phyloP scores from a whole-genome alignment of 441 rosid genomes.

The Erysimum cheiri region DNA sequence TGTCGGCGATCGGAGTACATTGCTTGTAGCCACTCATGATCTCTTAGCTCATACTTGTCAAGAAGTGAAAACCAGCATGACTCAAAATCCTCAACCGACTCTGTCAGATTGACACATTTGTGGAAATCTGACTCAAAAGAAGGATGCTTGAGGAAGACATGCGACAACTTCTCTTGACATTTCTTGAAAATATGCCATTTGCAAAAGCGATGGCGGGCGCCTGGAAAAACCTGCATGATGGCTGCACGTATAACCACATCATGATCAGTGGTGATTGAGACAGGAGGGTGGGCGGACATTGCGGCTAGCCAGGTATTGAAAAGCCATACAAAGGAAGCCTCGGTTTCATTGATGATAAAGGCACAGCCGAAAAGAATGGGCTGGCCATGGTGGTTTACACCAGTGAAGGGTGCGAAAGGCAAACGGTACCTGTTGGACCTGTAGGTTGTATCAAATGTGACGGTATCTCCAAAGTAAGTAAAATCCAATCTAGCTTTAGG shows the following conservation, averaged over 20 bases:
- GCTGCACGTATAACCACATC: slow-evolving; percentile 76
- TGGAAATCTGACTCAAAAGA: slow-evolving; percentile 81
- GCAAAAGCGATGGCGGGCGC: slow-evolving; percentile 84
- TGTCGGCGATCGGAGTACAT: slow-evolving; percentile 72
- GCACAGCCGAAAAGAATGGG: slow-evolving; percentile 93
- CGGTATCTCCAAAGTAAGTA: slow-evolving; percentile 81
- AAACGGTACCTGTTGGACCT: slow-evolving; percentile 80
- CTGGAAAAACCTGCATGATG: slow-evolving; percentile 80
- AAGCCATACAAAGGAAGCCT: slow-evolving; percentile 87
- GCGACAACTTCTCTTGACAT: slow-evolving; percentile 86
- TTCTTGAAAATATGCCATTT: slow-evolving; percentile 92
- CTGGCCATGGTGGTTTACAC: slow-evolving; percentile 95
- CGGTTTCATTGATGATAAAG: slow-evolving; percentile 80
- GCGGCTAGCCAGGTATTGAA: slow-evolving; percentile 87
- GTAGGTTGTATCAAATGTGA: slow-evolving; percentile 86
- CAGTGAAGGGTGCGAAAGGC: slow-evolving; percentile 94
- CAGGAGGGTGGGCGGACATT: slow-evolving; percentile 71
- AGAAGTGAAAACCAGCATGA: slow-evolving; percentile 81
- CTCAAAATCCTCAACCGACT: slow-evolving; percentile 81
- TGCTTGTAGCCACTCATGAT: slow-evolving; percentile 88
- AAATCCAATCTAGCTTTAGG: slow-evolving; percentile 72
- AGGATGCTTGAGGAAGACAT: slow-evolving; percentile 75
- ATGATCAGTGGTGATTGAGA: slow-evolving; percentile 86
- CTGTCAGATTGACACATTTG: slow-evolving; percentile 80
- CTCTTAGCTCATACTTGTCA: slow-evolving; percentile 75